Percentiles rank a stretch among this genome's conserved stretches.
Conservation (phyloP, 2,329 filamentous ascomycete species). For the Curvularia eragrostidis region DNA sequence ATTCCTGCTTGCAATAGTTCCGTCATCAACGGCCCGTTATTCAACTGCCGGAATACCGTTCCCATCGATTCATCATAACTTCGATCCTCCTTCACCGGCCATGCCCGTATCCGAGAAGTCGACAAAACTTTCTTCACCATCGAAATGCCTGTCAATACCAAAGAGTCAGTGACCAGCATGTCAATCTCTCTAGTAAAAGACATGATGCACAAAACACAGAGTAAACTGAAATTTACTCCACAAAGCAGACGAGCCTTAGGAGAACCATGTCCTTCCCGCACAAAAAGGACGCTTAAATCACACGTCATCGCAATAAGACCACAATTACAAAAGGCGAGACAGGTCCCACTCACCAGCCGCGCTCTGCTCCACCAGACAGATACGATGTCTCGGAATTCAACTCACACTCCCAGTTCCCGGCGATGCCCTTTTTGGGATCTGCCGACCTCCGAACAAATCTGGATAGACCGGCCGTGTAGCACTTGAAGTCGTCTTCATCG, state of each 20-base stretch:
- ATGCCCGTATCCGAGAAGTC: constrained; percentile 33
- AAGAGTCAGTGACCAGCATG: constrained; percentile 2
- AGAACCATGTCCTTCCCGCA: constrained; percentile 2
- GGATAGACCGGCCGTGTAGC: constrained; percentile 82
- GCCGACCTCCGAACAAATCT: constrained; percentile 64
- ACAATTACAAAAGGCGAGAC: not conserved
- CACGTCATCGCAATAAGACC: not conserved
- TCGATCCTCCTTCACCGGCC: constrained; percentile 27
- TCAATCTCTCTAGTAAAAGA: not conserved
- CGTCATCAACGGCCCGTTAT: not conserved
- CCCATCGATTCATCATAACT: constrained; percentile 26
- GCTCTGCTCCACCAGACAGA: constrained; percentile 78
- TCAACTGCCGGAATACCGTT: not conserved
- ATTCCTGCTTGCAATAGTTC: not conserved
- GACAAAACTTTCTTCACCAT: constrained; percentile 48
- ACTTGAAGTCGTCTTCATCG: constrained; percentile 79
- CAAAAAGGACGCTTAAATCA: not conserved
- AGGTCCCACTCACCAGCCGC: constrained; percentile 74
- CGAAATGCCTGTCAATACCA: constrained; percentile 40
- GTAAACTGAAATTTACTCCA: not conserved
- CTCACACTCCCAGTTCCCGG: constrained; percentile 80
- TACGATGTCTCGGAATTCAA: constrained; percentile 86
- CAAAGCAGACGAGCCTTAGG: not conserved
- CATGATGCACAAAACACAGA: not conserved
- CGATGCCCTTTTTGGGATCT: constrained; percentile 64